These are phyloP conservation scores for Speleostelium caveatum DNA, from an alignment of 78 protist species.

Conservation along the genomic window DNA sequence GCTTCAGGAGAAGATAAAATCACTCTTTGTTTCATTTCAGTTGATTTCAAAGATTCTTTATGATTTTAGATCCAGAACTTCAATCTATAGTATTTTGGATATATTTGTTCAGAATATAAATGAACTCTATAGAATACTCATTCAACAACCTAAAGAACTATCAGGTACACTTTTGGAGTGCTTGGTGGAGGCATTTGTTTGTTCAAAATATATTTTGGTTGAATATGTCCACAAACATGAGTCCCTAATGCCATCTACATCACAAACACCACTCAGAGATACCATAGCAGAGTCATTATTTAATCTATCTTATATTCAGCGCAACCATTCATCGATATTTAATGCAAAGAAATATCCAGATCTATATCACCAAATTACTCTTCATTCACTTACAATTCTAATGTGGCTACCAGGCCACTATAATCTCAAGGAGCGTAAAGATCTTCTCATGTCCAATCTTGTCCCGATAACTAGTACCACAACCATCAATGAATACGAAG, in stretches of 20 bases:
- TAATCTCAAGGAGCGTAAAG: constrained; percentile 2
- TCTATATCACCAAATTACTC: neutral
- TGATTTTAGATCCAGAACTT: neutral
- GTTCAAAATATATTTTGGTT: neutral
- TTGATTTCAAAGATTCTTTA: neutral
- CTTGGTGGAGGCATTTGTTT: neutral
- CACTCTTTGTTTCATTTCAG: neutral
- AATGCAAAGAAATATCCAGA: neutral
- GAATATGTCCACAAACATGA: constrained; percentile 16
- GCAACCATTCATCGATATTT: neutral
- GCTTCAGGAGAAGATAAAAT: neutral
- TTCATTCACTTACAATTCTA: neutral
- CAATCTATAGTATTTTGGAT: neutral
- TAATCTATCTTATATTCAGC: constrained; percentile 3
- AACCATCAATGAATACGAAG: neutral
- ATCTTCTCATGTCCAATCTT: neutral
- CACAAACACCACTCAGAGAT: neutral
- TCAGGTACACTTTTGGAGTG: neutral
- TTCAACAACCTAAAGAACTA: neutral
- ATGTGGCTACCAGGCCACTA: constrained; percentile 26
- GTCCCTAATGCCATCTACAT: too few species aligned
- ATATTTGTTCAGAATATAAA: neutral
- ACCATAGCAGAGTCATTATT: constrained; percentile 13
- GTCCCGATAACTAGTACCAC: neutral
- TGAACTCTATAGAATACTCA: neutral